Percentiles rank a stretch among this genome's conserved stretches.
phyloP scores from a whole-genome alignment of 2,329 filamentous ascomycete species.

The Venturia pyrina region DNA sequence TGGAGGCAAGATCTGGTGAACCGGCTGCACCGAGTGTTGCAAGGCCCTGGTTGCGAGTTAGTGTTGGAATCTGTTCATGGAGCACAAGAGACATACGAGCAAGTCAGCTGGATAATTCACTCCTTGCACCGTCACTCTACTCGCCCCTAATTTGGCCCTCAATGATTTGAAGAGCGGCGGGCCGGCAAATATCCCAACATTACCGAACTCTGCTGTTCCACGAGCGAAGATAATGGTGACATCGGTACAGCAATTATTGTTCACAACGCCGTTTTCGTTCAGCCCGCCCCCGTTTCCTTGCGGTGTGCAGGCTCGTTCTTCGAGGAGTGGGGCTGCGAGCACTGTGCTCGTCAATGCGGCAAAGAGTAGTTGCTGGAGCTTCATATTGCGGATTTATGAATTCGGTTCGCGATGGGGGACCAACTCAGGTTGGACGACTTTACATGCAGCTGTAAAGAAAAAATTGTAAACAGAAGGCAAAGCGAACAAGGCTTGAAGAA shows the following conservation, averaged over 20 bases:
- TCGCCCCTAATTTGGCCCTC: slow-evolving; percentile 20
- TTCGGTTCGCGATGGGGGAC: background rate
- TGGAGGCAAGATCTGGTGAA: slow-evolving; percentile 20
- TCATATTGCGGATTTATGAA: background rate
- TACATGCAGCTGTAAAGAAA: background rate
- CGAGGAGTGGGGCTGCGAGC: background rate
- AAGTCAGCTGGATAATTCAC: slow-evolving; percentile 23
- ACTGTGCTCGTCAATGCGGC: background rate
- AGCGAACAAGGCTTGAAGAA: background rate
- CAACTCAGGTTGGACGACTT: background rate
- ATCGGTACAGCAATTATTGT: slow-evolving; percentile 22
- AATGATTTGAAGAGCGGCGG: slow-evolving; percentile 26
- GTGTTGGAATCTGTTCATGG: background rate
- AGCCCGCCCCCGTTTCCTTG: slow-evolving; percentile 18
- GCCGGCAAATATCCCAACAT: slow-evolving; percentile 33
- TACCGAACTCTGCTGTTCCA: slow-evolving; percentile 26
- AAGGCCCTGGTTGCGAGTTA: slow-evolving; percentile 17
- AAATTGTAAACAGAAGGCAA: background rate
- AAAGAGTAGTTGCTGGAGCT: background rate
- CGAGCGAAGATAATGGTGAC: slow-evolving; percentile 12
- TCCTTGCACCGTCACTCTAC: slow-evolving; percentile 23
- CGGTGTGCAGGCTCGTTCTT: slow-evolving; percentile 18
- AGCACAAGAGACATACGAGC: slow-evolving; percentile 16
- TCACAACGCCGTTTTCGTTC: slow-evolving; percentile 30
- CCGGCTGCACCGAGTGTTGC: slow-evolving; percentile 20